Conservation (phyloP, 2,329 filamentous ascomycete species). For the Hymenoscyphus repandus region DNA sequence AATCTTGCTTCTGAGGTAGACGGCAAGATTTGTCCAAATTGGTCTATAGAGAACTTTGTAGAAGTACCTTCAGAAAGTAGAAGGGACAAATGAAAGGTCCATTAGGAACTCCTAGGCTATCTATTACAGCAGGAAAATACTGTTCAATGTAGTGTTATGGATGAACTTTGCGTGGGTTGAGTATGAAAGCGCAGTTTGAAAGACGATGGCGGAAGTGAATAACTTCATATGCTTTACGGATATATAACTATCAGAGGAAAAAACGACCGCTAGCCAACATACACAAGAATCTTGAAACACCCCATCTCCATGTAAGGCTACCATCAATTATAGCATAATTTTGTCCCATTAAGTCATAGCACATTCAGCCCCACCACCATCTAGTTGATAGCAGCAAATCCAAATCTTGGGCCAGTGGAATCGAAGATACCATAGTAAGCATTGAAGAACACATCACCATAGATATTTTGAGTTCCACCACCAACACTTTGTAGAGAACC, state of each 20-base stretch:
- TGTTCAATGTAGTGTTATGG: too few relatives aligned
- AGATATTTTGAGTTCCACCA: slow-evolving; percentile 25
- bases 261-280: too few relatives aligned
- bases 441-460: slow-evolving; percentile 32
- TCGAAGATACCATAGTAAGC: slow-evolving; percentile 29
- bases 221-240: too few relatives aligned
- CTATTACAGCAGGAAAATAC: too few relatives aligned
- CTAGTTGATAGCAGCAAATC: slow-evolving; percentile 21
- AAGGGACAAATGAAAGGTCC: neutral
- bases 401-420: slow-evolving; percentile 23
- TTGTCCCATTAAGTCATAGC: neutral
- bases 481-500: slow-evolving; percentile 34
- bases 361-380: neutral
- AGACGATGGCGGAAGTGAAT: too few relatives aligned
- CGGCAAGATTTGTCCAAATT: neutral
- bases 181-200: too few relatives aligned
- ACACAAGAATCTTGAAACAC: neutral
- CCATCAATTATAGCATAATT: neutral
- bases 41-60: too few relatives aligned
- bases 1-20: neutral
- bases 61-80: too few relatives aligned
- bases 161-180: too few relatives aligned
- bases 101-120: neutral
- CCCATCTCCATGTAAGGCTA: neutral
- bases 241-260: too few relatives aligned